Conservation (phyloP, 139 green algal genomes). For the Pseudopediastrum boryanum region DNA sequence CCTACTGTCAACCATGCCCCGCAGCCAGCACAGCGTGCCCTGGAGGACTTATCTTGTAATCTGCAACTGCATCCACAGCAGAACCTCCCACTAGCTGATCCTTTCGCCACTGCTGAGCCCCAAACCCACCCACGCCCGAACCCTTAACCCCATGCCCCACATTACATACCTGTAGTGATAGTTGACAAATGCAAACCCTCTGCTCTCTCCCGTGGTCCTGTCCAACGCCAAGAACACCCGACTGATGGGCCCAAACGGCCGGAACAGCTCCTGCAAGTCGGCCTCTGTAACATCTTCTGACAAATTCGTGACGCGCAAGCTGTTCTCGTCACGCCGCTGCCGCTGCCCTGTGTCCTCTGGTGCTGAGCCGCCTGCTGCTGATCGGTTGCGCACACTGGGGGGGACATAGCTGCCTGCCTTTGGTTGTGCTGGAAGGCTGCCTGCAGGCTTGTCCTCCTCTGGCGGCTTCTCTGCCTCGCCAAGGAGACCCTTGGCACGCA, state of each 20-base stretch:
- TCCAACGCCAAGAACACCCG: conserved; percentile 97
- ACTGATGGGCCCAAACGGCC: conserved; percentile 91
- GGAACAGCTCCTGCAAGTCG: conserved; percentile 94
- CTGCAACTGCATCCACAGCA: no score
- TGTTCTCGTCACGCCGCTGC: conserved; percentile 91
- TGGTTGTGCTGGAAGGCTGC: conserved; percentile 18
- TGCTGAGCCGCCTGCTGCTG: background rate
- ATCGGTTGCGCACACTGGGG: conserved; percentile 74
- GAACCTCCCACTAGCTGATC: no score
- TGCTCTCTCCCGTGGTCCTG: conserved; percentile 87
- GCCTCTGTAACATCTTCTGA: conserved; percentile 93
- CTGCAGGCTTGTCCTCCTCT: conserved; percentile 62
- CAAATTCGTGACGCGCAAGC: conserved; percentile 96
- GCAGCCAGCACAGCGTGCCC: no score
- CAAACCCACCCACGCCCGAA: no score
- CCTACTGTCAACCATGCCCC: no score
- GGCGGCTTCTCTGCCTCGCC: conserved; percentile 80
- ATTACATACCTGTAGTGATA: conserved; percentile 76
- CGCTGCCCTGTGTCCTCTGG: conserved; percentile 10
- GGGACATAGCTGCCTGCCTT: conserved; percentile 90
- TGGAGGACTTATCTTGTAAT: no score
- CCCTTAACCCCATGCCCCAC: background rate
- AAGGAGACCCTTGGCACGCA: conserved; percentile 79
- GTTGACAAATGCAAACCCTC: conserved; percentile 99
- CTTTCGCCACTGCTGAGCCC: no score